phyloP scores from a whole-genome alignment of 306 rosid species.

The Clitoria ternatea region DNA sequence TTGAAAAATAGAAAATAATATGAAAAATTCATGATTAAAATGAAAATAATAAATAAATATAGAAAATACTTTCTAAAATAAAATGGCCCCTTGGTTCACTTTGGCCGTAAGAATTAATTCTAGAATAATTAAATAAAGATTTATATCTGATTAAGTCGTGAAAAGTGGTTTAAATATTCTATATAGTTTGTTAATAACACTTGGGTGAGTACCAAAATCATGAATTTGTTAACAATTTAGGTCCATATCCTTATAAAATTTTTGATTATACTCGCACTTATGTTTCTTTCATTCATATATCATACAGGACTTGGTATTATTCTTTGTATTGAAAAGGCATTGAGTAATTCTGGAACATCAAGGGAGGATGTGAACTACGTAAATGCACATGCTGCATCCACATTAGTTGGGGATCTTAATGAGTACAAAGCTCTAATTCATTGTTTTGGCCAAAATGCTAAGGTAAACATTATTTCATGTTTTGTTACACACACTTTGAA shows the following conservation, averaged over 20 bases:
- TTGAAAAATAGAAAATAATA: no score
- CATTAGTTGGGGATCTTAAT: constrained; percentile 78
- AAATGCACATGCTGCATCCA: constrained; percentile 88
- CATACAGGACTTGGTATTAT: constrained; percentile 62
- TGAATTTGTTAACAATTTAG: not conserved
- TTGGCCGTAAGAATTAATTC: no score
- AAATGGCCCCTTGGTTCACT: no score
- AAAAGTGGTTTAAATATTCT: not conserved
- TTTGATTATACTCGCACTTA: constrained; percentile 2
- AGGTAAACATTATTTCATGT: constrained; percentile 35
- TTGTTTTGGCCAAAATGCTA: constrained; percentile 78
- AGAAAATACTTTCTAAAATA: no score
- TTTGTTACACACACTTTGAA: no score
- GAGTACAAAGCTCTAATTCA: constrained; percentile 77
- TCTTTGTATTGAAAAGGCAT: constrained; percentile 84
- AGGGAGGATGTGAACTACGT: constrained; percentile 87
- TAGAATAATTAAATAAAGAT: not conserved
- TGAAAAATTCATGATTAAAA: no score
- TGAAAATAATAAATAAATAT: no score
- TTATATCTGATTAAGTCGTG: no score
- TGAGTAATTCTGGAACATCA: constrained; percentile 61
- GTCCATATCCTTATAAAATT: not conserved
- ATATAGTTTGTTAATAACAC: not conserved
- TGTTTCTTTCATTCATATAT: constrained; percentile 14
- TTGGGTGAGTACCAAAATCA: not conserved